phyloP scores from a whole-genome alignment of 2,329 filamentous ascomycete species.

The Pseudocercospora ulei region DNA sequence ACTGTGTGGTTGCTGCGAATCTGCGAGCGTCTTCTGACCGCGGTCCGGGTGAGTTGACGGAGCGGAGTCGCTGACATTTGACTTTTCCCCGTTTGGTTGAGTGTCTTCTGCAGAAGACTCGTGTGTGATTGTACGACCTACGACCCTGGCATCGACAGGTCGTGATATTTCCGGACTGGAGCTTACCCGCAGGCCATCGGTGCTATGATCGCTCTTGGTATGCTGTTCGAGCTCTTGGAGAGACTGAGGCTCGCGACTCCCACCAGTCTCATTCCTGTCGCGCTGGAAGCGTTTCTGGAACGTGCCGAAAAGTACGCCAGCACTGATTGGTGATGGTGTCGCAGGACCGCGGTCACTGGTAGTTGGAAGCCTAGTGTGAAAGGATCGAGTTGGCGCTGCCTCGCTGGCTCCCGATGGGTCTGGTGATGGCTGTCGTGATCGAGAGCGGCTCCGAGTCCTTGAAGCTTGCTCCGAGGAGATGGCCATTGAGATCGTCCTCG shows the following conservation, averaged over 20 bases:
- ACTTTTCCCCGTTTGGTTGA: neutral
- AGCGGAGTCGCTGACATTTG: neutral
- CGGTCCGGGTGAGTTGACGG: neutral
- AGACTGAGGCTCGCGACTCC: neutral
- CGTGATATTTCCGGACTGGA: conserved; percentile 19
- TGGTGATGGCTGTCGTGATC: conserved; percentile 4
- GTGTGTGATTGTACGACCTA: conserved; percentile 20
- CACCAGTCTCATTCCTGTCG: neutral
- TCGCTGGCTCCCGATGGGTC: conserved; percentile 4
- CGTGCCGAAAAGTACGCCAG: neutral
- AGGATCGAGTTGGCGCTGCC: conserved; percentile 5
- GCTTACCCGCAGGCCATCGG: conserved; percentile 1
- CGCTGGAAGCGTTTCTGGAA: conserved; percentile 7
- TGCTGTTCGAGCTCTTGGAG: neutral
- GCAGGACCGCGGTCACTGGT: conserved; percentile 11
- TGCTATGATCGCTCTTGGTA: neutral
- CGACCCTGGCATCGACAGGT: conserved; percentile 18
- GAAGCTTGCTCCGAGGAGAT: conserved; percentile 38
- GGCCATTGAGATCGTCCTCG: conserved; percentile 51
- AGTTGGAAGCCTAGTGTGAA: conserved; percentile 13
- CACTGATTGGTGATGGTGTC: neutral
- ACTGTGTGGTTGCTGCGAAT: neutral
- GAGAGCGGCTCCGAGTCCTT: conserved; percentile 18
- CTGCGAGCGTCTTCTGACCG: neutral
- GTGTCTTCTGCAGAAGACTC: conserved; percentile 1